Evolutionary conservation across 164 flowering plant species (phyloP).

Genomic region (Nymphaea colorata): DNA sequence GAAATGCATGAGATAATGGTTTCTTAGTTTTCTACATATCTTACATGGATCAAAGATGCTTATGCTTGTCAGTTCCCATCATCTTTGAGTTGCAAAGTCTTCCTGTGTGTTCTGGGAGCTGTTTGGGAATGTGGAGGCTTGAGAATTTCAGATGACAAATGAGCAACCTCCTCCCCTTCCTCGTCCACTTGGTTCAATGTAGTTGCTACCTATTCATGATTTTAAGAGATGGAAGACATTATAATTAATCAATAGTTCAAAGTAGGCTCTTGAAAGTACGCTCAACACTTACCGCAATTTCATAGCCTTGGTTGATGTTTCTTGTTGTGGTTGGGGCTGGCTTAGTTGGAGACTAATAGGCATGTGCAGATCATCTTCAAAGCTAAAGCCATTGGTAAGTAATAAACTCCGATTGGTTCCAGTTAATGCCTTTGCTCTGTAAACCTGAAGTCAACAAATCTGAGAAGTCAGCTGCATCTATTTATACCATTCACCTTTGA

Average conservation of each 20-base stretch:
- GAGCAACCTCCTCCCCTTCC: neutral
- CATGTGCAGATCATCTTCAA: slow-evolving; percentile 26
- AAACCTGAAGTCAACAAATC: slow-evolving; percentile 30
- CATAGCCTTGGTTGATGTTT: slow-evolving; percentile 25
- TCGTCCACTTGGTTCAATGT: neutral
- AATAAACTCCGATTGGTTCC: slow-evolving; percentile 24
- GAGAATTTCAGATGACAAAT: neutral
- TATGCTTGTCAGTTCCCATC: neutral
- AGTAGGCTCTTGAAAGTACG: neutral
- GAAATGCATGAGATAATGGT: too few species aligned
- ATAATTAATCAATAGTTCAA: neutral
- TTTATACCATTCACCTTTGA: neutral
- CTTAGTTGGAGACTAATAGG: slow-evolving; percentile 65
- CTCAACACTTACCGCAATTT: slow-evolving; percentile 34
- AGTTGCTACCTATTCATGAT: neutral
- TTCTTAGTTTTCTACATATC: neutral
- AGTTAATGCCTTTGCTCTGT: slow-evolving; percentile 34
- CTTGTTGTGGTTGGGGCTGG: slow-evolving; percentile 56
- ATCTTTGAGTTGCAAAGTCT: neutral
- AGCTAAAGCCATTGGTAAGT: slow-evolving; percentile 23
- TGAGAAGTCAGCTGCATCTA: neutral
- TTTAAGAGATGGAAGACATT: neutral
- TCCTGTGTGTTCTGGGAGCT: neutral
- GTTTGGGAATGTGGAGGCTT: neutral
- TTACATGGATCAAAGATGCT: neutral